phyloP scores from a whole-genome alignment of 148 eudicot genomes.

The Vaccinium corymbosum region DNA sequence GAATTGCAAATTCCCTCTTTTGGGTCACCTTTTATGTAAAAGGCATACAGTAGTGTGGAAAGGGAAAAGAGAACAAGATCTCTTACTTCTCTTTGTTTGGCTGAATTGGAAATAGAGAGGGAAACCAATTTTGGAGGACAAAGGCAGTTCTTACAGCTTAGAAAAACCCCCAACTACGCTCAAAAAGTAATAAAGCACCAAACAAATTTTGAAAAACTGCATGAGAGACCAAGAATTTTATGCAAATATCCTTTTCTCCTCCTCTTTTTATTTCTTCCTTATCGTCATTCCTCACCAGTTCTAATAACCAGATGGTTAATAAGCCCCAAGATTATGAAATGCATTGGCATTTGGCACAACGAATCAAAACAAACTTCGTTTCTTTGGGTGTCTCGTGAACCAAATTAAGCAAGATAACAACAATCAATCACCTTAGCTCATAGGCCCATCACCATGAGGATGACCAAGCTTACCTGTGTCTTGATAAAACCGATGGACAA shows the following conservation, averaged over 20 bases:
- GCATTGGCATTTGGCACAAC: background rate
- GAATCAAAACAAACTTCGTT: background rate
- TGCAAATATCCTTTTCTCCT: no score
- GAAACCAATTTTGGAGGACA: background rate
- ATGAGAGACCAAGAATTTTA: background rate
- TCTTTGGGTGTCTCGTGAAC: background rate
- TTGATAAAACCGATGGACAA: slow-evolving; percentile 68
- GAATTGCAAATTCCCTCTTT: background rate
- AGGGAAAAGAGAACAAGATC: background rate
- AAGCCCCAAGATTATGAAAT: background rate
- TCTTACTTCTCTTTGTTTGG: slow-evolving; percentile 7
- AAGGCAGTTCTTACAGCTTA: background rate
- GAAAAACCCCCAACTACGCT: background rate
- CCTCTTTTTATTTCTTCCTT: no score
- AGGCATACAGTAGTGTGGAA: background rate
- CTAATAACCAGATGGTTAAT: no score
- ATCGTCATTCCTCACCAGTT: no score
- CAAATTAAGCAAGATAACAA: slow-evolving; percentile 8
- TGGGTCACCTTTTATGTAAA: background rate
- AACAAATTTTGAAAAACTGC: background rate
- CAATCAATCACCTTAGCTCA: slow-evolving; percentile 22
- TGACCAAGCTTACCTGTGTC: slow-evolving; percentile 71
- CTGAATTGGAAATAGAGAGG: background rate
- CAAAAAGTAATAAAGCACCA: background rate
- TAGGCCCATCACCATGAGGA: slow-evolving; percentile 43